Evolutionary conservation across 441 rosid genomes (phyloP).

Genomic region (Gossypium trilobum): DNA sequence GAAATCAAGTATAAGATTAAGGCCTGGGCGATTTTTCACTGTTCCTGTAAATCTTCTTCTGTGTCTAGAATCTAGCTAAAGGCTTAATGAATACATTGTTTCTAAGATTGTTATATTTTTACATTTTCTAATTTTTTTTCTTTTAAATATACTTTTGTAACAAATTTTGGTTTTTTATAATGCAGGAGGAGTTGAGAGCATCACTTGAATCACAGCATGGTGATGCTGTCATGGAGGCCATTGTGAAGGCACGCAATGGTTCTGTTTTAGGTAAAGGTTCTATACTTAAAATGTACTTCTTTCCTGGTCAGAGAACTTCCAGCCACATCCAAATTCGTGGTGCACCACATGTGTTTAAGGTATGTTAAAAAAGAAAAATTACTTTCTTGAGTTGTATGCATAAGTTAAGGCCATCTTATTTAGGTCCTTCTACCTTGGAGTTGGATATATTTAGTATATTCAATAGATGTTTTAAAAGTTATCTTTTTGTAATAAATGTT

Average conservation of each 20-base stretch:
- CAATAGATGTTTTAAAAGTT: not conserved
- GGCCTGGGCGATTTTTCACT: slow-evolving; percentile 89
- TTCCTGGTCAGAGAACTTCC: slow-evolving; percentile 93
- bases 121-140: not conserved
- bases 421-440: not conserved
- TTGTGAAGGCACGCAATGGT: slow-evolving; percentile 76
- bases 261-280: slow-evolving; percentile 89
- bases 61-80: not conserved
- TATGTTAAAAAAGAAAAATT: slow-evolving; percentile 22
- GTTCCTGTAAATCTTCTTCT: slow-evolving; percentile 57
- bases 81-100: not conserved
- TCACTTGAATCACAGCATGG: slow-evolving; percentile 84
- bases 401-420: not conserved
- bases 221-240: slow-evolving; percentile 97
- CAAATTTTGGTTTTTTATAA: slow-evolving; percentile 17
- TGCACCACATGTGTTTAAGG: slow-evolving; percentile 90
- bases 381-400: slow-evolving; percentile 2
- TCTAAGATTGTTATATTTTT: slow-evolving; percentile 6
- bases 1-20: slow-evolving; percentile 93
- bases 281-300: slow-evolving; percentile 84
- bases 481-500: not conserved
- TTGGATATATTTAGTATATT: not conserved
- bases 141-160: slow-evolving; percentile 11
- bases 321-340: slow-evolving; percentile 80
- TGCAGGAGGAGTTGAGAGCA: slow-evolving; percentile 80